phyloP scores from a whole-genome alignment of 768 basidiomycete genomes.

The Boletus rubroflammeus region DNA sequence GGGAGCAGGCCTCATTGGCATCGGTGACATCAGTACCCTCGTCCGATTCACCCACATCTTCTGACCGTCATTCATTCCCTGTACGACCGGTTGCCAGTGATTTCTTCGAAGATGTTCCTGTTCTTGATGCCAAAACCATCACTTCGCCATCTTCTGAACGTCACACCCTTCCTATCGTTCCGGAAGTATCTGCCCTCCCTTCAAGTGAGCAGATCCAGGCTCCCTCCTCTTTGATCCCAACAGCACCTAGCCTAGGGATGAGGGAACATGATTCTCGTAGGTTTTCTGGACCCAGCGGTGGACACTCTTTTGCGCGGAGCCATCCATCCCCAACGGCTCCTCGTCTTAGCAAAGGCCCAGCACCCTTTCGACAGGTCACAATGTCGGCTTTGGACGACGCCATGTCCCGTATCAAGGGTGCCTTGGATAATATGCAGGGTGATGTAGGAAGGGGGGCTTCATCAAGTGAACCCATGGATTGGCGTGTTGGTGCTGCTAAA shows the following conservation, averaged over 20 bases:
- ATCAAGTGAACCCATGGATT: conserved; percentile 20
- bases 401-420: conserved; percentile 85
- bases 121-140: conserved; percentile 38
- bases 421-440: conserved; percentile 63
- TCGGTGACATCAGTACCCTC: conserved; percentile 13
- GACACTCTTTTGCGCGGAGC: conserved; percentile 12
- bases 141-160: conserved; percentile 18
- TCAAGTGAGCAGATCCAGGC: conserved; percentile 9
- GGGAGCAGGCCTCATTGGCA: conserved; percentile 18
- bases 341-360: conserved; percentile 20
- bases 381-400: conserved; percentile 80
- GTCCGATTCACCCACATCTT: conserved; percentile 16
- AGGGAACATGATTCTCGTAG: conserved; percentile 21
- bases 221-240: not conserved
- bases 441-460: conserved; percentile 30
- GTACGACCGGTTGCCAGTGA: conserved; percentile 61
- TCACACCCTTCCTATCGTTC: conserved; percentile 11
- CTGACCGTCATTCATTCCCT: conserved; percentile 28
- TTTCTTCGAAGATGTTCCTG: conserved; percentile 58
- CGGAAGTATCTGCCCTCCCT: conserved; percentile 10
- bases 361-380: conserved; percentile 43
- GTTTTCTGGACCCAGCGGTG: conserved; percentile 18
- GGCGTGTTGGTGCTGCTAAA: conserved; percentile 20
- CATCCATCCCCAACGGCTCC: conserved; percentile 14
- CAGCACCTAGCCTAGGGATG: conserved; percentile 4